Base-by-base conservation (phyloP, 305 asterid species). In the Fraxinus velutina region DNA sequence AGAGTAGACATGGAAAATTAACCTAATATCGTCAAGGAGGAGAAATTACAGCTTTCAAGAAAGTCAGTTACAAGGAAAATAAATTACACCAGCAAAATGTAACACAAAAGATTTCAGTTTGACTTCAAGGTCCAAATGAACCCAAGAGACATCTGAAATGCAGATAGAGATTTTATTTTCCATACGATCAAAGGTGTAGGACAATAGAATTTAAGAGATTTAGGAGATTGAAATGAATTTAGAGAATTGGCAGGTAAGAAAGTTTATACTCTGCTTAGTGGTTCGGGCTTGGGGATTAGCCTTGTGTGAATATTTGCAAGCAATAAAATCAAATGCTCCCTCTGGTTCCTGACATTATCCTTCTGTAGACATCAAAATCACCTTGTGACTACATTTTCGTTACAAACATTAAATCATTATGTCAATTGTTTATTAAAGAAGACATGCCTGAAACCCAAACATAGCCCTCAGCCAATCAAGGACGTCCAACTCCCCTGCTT, bases 391-490 rank as follows among this genome's bases (percentile, higher is more conserved):
- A 72, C 76, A 77, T 79, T 79, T 77, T 73, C 21, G 64, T 47
- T 84, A 68, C n/a, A 85, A 73, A 81, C 80, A 78, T 80, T 34
- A 84, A 84, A 15, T 24, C 24, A 72, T 62, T 34, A 83, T 74
- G 64, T 27, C 75, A 73, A 76, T 80, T 80, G 73, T 84, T 74
- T 80, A 72, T 82, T 79, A 77, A 86, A 78, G 75, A 86, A 77
- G 78, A 77, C 92, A 79, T 90, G 90, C 98, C 97, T 94, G 99
- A 90, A 96, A 96, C 78, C 99, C 97, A 75, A 96, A 96, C 98
- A 94, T 92, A 68, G 97, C 98, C 83, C 97, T 89, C 83, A 96
- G 91, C 99, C 99, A 96, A 87, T 94, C 99, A 68, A 96, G 97
- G 83, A 96, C 90, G 90, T 96, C 99, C 88, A 93, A 81, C 78